phyloP scores from a whole-genome alignment of 129 eudicot species.

The Artemisia tridentata region DNA sequence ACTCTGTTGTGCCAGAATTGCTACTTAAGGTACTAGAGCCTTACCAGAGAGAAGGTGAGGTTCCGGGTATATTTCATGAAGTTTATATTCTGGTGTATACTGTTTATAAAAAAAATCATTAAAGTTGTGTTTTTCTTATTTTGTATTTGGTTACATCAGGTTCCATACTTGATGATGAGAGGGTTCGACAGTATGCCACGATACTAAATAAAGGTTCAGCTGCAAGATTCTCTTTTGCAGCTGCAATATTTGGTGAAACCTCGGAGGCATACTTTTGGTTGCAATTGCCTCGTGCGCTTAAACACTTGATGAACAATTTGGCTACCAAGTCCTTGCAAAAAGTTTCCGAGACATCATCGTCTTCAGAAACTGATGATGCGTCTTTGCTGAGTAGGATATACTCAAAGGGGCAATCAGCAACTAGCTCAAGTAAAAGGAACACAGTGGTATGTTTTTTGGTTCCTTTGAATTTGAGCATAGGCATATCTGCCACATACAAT shows the following conservation, averaged over 20 bases:
- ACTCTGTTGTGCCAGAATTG: conserved; percentile 91
- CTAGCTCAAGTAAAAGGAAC: conserved; percentile 45
- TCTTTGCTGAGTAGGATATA: conserved; percentile 73
- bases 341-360: conserved; percentile 34
- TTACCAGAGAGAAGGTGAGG: conserved; percentile 82
- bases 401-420: conserved; percentile 61
- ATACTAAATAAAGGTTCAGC: conserved; percentile 58
- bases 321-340: conserved; percentile 54
- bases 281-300: conserved; percentile 84
- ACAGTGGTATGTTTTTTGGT: conserved; percentile 50
- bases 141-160: conserved; percentile 42
- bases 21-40: conserved; percentile 98
- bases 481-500: background rate
- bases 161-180: conserved; percentile 90
- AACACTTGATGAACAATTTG: conserved; percentile 65
- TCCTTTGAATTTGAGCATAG: conserved; percentile 1
- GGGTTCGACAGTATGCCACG: conserved; percentile 59
- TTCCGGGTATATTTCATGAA: conserved; percentile 10
- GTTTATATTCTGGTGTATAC: conserved; percentile 12
- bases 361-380: conserved; percentile 63
- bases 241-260: conserved; percentile 89
- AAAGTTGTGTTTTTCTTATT: conserved; percentile 13
- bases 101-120: conserved; percentile 14
- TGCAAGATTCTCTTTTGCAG: conserved; percentile 84
- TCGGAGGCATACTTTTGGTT: conserved; percentile 95